These are phyloP conservation scores for Misopates orontium DNA, from an alignment of 257 asterid species.

Conservation along the genomic window DNA sequence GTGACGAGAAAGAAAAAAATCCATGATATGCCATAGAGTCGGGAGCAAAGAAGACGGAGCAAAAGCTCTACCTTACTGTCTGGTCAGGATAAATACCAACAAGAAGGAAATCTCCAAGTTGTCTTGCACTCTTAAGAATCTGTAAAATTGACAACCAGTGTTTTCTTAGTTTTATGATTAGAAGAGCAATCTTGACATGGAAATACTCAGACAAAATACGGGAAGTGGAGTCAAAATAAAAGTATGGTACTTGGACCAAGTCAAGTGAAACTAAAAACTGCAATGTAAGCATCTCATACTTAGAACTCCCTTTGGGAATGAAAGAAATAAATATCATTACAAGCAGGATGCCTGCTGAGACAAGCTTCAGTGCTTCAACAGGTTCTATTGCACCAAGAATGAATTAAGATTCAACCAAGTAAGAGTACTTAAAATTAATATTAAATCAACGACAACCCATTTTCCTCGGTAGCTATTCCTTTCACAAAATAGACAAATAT, in stretches of 20 bases:
- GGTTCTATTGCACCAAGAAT: neutral
- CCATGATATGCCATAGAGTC: neutral
- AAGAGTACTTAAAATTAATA: neutral
- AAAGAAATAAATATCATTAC: too few species aligned
- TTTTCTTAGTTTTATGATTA: too few species aligned
- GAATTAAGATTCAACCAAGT: slow-evolving; percentile 3
- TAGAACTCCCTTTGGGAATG: too few species aligned
- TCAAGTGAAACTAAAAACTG: neutral
- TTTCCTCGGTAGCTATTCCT: neutral
- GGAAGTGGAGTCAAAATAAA: neutral
- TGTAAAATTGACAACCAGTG: slow-evolving; percentile 34
- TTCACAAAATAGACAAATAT: neutral
- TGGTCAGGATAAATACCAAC: slow-evolving; percentile 85
- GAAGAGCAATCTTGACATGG: neutral
- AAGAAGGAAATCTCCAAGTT: slow-evolving; percentile 91
- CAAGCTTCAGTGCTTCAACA: neutral
- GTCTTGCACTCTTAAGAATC: slow-evolving; percentile 85
- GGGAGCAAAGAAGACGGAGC: neutral
- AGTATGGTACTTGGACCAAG: neutral
- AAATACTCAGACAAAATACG: too few species aligned
- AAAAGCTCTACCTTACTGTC: slow-evolving; percentile 60
- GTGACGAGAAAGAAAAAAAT: neutral
- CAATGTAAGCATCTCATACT: neutral
- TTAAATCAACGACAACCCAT: slow-evolving; percentile 1
- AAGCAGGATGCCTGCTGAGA: neutral